Conservation (phyloP, 2,329 filamentous ascomycete genomes). For the Exophiala spinifera region DNA sequence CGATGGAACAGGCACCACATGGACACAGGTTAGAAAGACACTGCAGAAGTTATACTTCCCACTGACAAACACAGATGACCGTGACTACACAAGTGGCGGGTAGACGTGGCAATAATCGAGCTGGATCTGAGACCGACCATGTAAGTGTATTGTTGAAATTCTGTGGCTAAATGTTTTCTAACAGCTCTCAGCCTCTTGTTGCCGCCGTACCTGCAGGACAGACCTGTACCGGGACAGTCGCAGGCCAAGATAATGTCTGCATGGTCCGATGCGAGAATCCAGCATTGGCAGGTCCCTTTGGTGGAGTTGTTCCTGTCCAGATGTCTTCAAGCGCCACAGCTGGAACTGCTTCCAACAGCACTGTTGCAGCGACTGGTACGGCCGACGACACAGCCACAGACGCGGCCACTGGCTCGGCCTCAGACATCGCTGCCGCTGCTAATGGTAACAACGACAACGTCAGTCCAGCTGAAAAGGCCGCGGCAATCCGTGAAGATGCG, state of each 20-base stretch:
- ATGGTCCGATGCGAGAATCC: slow-evolving; percentile 62
- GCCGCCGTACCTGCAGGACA: slow-evolving; percentile 56
- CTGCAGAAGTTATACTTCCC: neutral
- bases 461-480: slow-evolving; percentile 1
- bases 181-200: slow-evolving; percentile 48
- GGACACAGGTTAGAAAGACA: neutral
- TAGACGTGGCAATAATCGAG: slow-evolving; percentile 3
- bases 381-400: slow-evolving; percentile 19
- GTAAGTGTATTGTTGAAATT: slow-evolving; percentile 1
- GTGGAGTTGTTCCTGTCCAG: slow-evolving; percentile 59
- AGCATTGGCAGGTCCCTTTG: slow-evolving; percentile 60
- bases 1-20: slow-evolving; percentile 47
- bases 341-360: slow-evolving; percentile 13
- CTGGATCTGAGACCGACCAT: slow-evolving; percentile 10
- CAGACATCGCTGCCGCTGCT: neutral
- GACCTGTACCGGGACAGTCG: slow-evolving; percentile 59
- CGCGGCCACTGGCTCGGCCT: slow-evolving; percentile 4
- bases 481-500: slow-evolving; percentile 3
- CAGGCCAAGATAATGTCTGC: slow-evolving; percentile 59
- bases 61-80: slow-evolving; percentile 44
- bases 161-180: slow-evolving; percentile 2
- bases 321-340: slow-evolving; percentile 32
- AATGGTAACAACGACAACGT: neutral
- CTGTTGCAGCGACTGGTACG: slow-evolving; percentile 20
- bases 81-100: slow-evolving; percentile 56